Percentiles rank a stretch among this genome's conserved stretches.
Evolutionary conservation across 192 early-diverging fungal genomes (phyloP).

Genomic region (Linnemannia exigua): DNA sequence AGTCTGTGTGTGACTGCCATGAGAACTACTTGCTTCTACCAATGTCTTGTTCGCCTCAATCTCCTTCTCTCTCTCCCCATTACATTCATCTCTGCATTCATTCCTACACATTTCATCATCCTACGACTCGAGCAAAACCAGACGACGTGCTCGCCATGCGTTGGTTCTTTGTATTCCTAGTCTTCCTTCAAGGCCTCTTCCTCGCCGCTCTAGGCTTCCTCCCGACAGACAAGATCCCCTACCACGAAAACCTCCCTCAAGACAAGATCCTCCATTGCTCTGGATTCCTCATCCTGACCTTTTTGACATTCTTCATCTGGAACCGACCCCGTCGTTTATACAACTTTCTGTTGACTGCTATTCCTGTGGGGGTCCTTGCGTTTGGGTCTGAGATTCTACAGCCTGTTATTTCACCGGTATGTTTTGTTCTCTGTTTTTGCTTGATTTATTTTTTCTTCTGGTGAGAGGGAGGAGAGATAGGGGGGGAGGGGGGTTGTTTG

Average conservation of each 20-base stretch:
- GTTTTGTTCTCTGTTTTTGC: background rate
- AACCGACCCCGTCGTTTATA: constrained; percentile 24
- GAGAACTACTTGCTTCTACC: too few relatives aligned
- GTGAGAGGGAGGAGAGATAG: too few relatives aligned
- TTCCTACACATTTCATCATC: background rate
- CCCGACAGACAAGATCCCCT: constrained; percentile 50
- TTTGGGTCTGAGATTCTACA: constrained; percentile 52
- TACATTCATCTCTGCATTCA: too few relatives aligned
- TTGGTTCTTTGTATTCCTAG: constrained; percentile 42
- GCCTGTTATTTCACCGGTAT: constrained; percentile 48
- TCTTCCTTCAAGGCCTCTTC: constrained; percentile 35
- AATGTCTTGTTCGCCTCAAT: too few relatives aligned
- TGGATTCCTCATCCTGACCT: constrained; percentile 51
- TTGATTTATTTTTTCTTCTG: background rate
- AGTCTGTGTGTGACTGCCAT: background rate
- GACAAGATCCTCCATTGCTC: constrained; percentile 50
- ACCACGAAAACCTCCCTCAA: constrained; percentile 46
- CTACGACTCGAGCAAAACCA: background rate
- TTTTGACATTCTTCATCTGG: constrained; percentile 56
- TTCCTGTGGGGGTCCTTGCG: constrained; percentile 30
- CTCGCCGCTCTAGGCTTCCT: constrained; percentile 45
- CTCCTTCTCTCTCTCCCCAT: too few relatives aligned
- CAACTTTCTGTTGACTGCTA: constrained; percentile 38
- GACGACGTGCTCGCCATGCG: constrained; percentile 16
- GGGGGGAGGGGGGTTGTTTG: background rate